Base-by-base conservation (phyloP, 2,329 filamentous ascomycete genomes). In the Cladosporium velox region DNA sequence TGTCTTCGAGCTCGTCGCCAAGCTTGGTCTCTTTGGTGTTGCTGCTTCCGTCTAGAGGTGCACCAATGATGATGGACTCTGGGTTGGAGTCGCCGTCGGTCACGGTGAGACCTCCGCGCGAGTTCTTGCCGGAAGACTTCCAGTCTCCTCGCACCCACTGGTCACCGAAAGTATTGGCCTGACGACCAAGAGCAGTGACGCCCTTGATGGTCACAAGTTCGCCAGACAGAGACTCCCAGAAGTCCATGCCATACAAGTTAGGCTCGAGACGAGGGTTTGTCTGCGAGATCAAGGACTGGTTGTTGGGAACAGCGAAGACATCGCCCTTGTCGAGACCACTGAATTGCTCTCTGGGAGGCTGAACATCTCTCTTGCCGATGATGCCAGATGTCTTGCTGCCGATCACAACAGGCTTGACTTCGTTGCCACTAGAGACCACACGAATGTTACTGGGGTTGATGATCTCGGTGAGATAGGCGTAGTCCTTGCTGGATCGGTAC, bases 171-270 rank as follows among this genome's bases (percentile, higher is more conserved):
- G 76, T 79, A 74, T 88, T 91, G 1, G 89, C 64, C 10, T 52
- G 64, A 10, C 64, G 64, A 14, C 64, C 64, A 4, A 65, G 57
- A 44, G 64, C 64, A 41, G 57, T 65, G 21, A 65, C 64, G 57
- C 64, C 64, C 70, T 81, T 82, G 57, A 91, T 79, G 0, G 86
- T 90, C 15, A 92, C 88, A 8, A 91, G 80, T 76, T 91, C 88
- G 32, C 89, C 90, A 64, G 80, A 82, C 66, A 91, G 77, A 68
- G 85, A 88, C 82, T 91, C 87, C 90, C 89, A 91, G 73, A 91
- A 92, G 75, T 91, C 90, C 34, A 91, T 79, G 2, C 89, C 90
- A 72, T 88, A 91, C 51, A 80, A 77, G 26, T 79, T 78, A 1
- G 89, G 89, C 67, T 89, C 76, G 47, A 91, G 81, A 15, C 79